A percentile compares a stretch with the other conserved stretches of the same genome.
Evolutionary conservation across 257 asterid species (phyloP).

Genomic region (Solanum boliviense): DNA sequence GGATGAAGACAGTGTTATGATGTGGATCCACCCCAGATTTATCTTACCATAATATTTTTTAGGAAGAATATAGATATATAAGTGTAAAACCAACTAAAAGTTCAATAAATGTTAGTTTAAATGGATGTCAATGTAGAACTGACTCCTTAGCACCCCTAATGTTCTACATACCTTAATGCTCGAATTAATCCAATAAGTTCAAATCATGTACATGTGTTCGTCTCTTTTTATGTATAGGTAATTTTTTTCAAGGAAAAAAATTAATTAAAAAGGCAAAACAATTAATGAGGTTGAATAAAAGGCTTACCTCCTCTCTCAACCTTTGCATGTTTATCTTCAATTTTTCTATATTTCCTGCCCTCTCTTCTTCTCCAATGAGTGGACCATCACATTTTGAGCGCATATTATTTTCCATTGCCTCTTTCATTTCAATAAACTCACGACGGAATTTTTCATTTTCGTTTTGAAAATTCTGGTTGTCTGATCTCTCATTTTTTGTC

Average conservation of each 20-base stretch:
- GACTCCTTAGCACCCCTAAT: not conserved
- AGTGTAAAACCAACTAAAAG: too few relatives aligned
- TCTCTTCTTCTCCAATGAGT: slow-evolving; percentile 25
- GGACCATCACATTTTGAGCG: slow-evolving; percentile 34
- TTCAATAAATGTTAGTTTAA: too few relatives aligned
- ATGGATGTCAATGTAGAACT: too few relatives aligned
- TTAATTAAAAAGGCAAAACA: not conserved
- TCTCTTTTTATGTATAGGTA: not conserved
- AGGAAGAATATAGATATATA: too few relatives aligned
- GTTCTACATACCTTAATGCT: not conserved
- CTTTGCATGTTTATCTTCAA: not conserved
- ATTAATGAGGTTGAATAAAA: not conserved
- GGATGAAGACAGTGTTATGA: too few relatives aligned
- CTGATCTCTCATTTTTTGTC: slow-evolving; percentile 45
- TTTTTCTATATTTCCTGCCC: not conserved
- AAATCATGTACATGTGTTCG: not conserved
- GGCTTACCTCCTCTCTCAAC: not conserved
- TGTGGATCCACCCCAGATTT: too few relatives aligned
- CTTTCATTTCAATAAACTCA: slow-evolving; percentile 42
- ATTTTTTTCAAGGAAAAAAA: not conserved
- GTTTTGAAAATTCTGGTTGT: slow-evolving; percentile 27
- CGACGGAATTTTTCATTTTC: slow-evolving; percentile 41
- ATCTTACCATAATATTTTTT: not conserved
- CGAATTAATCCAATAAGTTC: not conserved
- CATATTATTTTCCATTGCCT: slow-evolving; percentile 20